phyloP scores from a whole-genome alignment of 208 protist genomes.

The Crithidia sp. region DNA sequence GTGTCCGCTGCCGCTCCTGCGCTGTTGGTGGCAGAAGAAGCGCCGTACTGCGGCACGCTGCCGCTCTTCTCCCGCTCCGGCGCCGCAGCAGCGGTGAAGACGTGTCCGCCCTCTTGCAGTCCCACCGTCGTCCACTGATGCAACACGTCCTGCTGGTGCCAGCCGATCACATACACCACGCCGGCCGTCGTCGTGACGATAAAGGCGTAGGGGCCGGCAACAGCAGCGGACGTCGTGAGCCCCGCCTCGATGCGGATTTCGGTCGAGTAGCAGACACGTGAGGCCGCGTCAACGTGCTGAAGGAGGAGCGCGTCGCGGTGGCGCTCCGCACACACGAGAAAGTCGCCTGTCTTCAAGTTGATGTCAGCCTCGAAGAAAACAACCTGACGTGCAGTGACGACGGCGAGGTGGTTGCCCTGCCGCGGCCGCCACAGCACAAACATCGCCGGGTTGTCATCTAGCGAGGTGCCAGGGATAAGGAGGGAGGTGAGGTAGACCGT shows the following conservation, averaged over 20 bases:
- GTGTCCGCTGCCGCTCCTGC: not conserved
- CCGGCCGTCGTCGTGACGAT: constrained; percentile 68
- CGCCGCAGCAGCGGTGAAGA: constrained; percentile 8
- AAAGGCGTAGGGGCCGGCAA: constrained; percentile 57
- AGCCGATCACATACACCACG: constrained; percentile 67
- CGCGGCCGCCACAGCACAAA: constrained; percentile 69
- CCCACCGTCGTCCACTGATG: constrained; percentile 52
- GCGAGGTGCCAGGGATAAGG: constrained; percentile 36
- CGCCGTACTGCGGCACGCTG: not conserved
- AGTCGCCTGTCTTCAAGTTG: constrained; percentile 13
- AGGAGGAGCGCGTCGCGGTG: constrained; percentile 21
- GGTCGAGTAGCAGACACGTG: constrained; percentile 47
- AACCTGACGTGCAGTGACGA: constrained; percentile 55
- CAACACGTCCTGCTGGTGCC: constrained; percentile 50
- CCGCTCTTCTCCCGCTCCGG: not conserved
- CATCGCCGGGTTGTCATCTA: constrained; percentile 54
- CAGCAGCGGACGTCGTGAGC: constrained; percentile 37
- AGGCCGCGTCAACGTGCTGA: constrained; percentile 32
- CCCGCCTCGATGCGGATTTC: constrained; percentile 49
- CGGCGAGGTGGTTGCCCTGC: constrained; percentile 47
- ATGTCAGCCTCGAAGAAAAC: constrained; percentile 58
- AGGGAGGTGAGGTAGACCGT: constrained; percentile 52
- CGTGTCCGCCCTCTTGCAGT: constrained; percentile 31
- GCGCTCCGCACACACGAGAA: constrained; percentile 12
- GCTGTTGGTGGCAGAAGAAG: too few species aligned